Evolutionary conservation across 176 grass and related monocot species (phyloP).

Genomic region (Alopecurus myosuroides): DNA sequence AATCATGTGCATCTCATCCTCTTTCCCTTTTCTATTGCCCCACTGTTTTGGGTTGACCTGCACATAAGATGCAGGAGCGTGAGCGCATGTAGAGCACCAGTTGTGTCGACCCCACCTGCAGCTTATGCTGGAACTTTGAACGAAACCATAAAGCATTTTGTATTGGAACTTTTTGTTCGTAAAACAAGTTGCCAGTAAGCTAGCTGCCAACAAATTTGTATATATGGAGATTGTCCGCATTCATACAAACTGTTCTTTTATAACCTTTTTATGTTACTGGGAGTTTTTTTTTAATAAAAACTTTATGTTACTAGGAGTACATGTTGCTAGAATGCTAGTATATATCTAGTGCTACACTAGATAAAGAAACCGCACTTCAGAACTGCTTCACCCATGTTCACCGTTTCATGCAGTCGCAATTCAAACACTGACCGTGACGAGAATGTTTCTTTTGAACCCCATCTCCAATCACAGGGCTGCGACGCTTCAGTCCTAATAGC

Average conservation of each 20-base stretch:
- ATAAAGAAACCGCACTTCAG: not conserved
- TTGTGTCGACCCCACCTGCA: not conserved
- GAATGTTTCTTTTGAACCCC: not conserved
- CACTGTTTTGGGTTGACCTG: conserved; percentile 13
- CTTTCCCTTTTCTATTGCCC: not conserved
- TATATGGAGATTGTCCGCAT: not conserved
- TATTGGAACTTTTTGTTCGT: too few species aligned
- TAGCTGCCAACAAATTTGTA: not conserved
- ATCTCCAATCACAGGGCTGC: conserved; percentile 42
- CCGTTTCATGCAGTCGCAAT: not conserved
- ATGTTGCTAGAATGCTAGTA: too few species aligned
- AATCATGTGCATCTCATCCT: not conserved
- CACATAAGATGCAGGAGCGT: conserved; percentile 1
- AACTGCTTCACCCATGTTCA: not conserved
- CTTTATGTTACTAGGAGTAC: too few species aligned
- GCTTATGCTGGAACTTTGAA: not conserved
- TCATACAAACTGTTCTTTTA: not conserved
- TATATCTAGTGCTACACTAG: too few species aligned
- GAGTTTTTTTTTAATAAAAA: too few species aligned
- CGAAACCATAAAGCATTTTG: not conserved
- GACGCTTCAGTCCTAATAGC: conserved; percentile 57
- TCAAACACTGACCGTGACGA: not conserved
- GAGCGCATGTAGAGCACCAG: not conserved
- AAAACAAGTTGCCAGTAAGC: not conserved
- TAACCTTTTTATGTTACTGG: not conserved